phyloP scores from a whole-genome alignment of 306 rosid genomes.

The Hylodesmum podocarpum region DNA sequence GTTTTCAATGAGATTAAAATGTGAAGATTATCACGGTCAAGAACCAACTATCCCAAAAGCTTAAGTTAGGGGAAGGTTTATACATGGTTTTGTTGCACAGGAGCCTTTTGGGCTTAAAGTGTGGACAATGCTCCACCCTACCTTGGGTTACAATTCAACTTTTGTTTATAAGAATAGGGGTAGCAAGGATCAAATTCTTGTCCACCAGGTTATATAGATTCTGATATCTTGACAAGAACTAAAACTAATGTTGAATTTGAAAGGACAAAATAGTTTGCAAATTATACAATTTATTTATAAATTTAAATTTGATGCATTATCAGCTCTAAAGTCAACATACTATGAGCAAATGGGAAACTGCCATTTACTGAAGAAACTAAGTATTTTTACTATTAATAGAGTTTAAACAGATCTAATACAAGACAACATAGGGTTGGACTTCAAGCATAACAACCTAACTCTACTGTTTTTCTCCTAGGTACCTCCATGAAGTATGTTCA shows the following conservation, averaged over 20 bases:
- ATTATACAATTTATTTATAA: not conserved
- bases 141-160: not conserved
- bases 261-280: not conserved
- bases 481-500: conserved; percentile 95
- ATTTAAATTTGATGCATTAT: not conserved
- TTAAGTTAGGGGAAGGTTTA: not conserved
- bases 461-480: conserved; percentile 54
- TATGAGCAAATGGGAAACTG: not conserved
- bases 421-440: not conserved
- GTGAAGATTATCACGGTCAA: not conserved
- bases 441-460: conserved; percentile 22
- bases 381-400: not conserved
- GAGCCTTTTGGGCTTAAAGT: not conserved
- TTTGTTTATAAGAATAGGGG: not conserved
- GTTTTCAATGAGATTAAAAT: not conserved
- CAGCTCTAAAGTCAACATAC: not conserved
- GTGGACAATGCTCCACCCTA: not conserved
- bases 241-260: conserved; percentile 4
- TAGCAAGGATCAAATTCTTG: not conserved
- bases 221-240: not conserved
- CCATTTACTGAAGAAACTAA: not conserved
- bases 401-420: not conserved
- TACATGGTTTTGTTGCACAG: not conserved
- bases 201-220: not conserved
- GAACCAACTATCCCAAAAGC: not conserved